Evolutionary conservation across 1,284 basidiomycete species (phyloP).

Genomic region (Apiotrichum domesticum): DNA sequence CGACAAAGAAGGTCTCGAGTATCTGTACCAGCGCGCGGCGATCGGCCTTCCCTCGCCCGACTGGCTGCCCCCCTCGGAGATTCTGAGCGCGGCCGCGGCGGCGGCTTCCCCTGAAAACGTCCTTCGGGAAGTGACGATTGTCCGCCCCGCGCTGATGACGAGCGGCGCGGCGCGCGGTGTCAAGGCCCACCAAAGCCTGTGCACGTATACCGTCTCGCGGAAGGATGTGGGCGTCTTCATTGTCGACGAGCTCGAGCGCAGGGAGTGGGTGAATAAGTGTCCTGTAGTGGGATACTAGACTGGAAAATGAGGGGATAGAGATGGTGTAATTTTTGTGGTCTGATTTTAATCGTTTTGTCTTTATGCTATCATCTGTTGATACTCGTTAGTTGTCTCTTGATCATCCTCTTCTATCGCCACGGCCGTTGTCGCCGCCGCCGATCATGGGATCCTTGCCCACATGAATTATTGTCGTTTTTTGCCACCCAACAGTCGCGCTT

Average conservation of each 20-base stretch:
- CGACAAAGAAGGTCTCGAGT: conserved; percentile 30
- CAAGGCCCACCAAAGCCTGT: conserved; percentile 11
- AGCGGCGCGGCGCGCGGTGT: conserved; percentile 13
- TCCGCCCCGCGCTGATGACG: conserved; percentile 22
- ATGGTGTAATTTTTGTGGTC: too few relatives aligned
- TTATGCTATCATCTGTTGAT: too few relatives aligned
- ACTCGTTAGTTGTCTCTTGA: too few relatives aligned
- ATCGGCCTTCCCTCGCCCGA: neutral
- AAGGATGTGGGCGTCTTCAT: conserved; percentile 24
- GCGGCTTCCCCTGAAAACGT: conserved; percentile 7
- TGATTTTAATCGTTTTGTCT: too few relatives aligned
- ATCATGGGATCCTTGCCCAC: too few relatives aligned
- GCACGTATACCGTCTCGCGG: conserved; percentile 16
- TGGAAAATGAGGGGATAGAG: too few relatives aligned
- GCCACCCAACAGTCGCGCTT: too few relatives aligned
- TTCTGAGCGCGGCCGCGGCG: conserved; percentile 9
- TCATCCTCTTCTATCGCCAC: too few relatives aligned
- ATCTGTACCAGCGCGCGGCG: conserved; percentile 20
- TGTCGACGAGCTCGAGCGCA: conserved; percentile 7
- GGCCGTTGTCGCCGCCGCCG: too few relatives aligned
- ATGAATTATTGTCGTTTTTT: too few relatives aligned
- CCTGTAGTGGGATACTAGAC: conserved; percentile 25
- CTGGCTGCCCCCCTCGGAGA: neutral
- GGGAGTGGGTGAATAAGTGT: conserved; percentile 24
- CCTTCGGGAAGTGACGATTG: conserved; percentile 22